Conservation (phyloP, 2,329 filamentous ascomycete species). For the Magnaporthiopsis incrustans region DNA sequence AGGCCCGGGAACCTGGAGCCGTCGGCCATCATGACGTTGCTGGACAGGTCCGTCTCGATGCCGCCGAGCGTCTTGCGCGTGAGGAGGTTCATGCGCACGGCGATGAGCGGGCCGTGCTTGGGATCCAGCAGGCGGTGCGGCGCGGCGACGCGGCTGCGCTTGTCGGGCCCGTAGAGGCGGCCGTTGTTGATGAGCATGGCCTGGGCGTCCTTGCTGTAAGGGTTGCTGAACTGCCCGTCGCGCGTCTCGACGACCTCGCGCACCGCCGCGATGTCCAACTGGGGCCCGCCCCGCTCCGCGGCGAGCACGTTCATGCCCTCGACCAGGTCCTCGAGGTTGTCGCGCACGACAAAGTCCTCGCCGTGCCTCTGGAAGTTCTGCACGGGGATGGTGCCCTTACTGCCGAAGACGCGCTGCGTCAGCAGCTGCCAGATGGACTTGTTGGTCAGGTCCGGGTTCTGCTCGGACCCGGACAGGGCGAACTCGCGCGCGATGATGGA, state of each 20-base stretch:
- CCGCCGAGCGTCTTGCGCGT: slow-evolving; percentile 55
- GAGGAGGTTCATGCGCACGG: slow-evolving; percentile 51
- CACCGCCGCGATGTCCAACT: slow-evolving; percentile 36
- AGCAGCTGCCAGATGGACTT: slow-evolving; percentile 49
- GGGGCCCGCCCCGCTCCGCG: slow-evolving; percentile 33
- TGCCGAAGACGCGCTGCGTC: slow-evolving; percentile 39
- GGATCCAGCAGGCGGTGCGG: slow-evolving; percentile 47
- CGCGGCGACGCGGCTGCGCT: slow-evolving; percentile 39
- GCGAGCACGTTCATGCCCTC: slow-evolving; percentile 51
- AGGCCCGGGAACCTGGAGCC: slow-evolving; percentile 44
- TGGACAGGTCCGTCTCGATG: slow-evolving; percentile 50
- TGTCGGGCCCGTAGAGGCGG: slow-evolving; percentile 47
- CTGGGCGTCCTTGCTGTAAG: slow-evolving; percentile 52
- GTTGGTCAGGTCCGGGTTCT: slow-evolving; percentile 51
- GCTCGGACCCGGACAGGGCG: slow-evolving; percentile 53
- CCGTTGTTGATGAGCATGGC: slow-evolving; percentile 53
- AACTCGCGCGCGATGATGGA: slow-evolving; percentile 54
- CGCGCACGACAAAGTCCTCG: slow-evolving; percentile 50
- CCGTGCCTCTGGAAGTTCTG: slow-evolving; percentile 52
- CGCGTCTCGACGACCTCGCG: slow-evolving; percentile 41
- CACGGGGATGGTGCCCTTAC: slow-evolving; percentile 44
- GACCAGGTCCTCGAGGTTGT: slow-evolving; percentile 47
- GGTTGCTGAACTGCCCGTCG: slow-evolving; percentile 48
- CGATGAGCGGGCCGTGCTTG: slow-evolving; percentile 49
- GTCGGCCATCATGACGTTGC: slow-evolving; percentile 43